Evolutionary conservation across 495 filamentous ascomycete species (phyloP).

Genomic region (Penicillium ochrochloron): DNA sequence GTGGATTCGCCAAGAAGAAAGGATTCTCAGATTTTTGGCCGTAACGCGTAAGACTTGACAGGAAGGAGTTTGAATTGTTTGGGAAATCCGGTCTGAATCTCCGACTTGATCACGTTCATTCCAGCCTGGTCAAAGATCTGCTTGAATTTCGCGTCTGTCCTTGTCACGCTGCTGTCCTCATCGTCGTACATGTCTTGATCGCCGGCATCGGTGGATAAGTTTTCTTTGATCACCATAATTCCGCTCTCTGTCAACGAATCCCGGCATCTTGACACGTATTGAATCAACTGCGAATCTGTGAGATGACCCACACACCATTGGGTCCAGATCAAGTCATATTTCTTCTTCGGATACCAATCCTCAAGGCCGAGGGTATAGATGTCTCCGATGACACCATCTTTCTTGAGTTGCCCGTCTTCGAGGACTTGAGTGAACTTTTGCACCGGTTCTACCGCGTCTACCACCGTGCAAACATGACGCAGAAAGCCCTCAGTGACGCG

Average conservation of each 20-base stretch:
- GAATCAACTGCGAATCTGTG: conserved; percentile 75
- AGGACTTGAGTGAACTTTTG: conserved; percentile 53
- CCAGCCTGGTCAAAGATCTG: conserved; percentile 71
- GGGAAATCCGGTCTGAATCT: conserved; percentile 78
- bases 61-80: conserved; percentile 65
- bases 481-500: conserved; percentile 64
- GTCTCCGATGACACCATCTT: conserved; percentile 53
- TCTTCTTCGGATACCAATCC: conserved; percentile 65
- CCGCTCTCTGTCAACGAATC: conserved; percentile 54
- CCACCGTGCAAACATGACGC: conserved; percentile 50
- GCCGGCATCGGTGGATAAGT: conserved; percentile 63
- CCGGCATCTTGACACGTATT: conserved; percentile 67
- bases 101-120: conserved; percentile 66
- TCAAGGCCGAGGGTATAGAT: conserved; percentile 78
- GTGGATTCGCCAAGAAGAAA: neutral
- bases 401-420: conserved; percentile 32
- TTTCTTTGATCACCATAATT: conserved; percentile 85
- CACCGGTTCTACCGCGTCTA: conserved; percentile 66
- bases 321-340: conserved; percentile 66
- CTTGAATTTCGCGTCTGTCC: conserved; percentile 72
- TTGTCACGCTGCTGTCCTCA: conserved; percentile 78
- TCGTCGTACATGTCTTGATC: conserved; percentile 75
- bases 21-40: conserved; percentile 29
- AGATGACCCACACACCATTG: conserved; percentile 96
- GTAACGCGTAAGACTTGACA: conserved; percentile 73